Base-by-base conservation (phyloP, 1,284 basidiomycete species). In the Sanguinoderma infundibulare region DNA sequence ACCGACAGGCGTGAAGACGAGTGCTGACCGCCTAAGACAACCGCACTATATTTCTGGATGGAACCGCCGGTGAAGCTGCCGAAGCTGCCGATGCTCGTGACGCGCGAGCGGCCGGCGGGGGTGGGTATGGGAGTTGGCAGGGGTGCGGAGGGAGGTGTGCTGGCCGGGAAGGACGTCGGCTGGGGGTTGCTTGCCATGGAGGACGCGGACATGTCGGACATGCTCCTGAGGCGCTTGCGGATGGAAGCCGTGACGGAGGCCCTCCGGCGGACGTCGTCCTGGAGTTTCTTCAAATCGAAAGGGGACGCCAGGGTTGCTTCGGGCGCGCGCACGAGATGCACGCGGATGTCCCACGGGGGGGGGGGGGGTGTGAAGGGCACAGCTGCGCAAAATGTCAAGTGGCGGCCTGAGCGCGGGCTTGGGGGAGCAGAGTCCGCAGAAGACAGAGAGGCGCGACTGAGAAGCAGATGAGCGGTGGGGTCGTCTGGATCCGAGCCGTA, bases 1-100 rank as follows among this genome's bases (percentile, higher is more conserved):
- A 47, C 59, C 58, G 50, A 49, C 32, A 49, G 20, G 44, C 20
- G 42, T 53, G 60, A 47, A 22, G 46, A n/a, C 49, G 36, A 28
- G 51, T 26, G 74, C 83, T 65, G 66, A 91, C 91, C 91, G 71
- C 91, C 91, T 56, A 93, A 84, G 56, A 93, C 88, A 63, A 93
- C 90, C 40, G 89, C 83, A 72, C 85, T 90, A 77, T 85, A 92
- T 73, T 85, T 81, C 64, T 83, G 83, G 86, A 89, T 89, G 55
- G 10, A 4, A 7, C 36, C 44, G 9, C 34, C 20, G 38, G 24
- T 14, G 20, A 47, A 20, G 12, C 52, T 26, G 24, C 24, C 28
- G 14, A 35, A 26, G 20, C 44, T 38, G 6, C 24, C 35, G 15
- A 49, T 53, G 28, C 35, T 38, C 35, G 57, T 28, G 7, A 53